phyloP scores from a whole-genome alignment of 208 protist species.

The Wallacemonas sp. region DNA sequence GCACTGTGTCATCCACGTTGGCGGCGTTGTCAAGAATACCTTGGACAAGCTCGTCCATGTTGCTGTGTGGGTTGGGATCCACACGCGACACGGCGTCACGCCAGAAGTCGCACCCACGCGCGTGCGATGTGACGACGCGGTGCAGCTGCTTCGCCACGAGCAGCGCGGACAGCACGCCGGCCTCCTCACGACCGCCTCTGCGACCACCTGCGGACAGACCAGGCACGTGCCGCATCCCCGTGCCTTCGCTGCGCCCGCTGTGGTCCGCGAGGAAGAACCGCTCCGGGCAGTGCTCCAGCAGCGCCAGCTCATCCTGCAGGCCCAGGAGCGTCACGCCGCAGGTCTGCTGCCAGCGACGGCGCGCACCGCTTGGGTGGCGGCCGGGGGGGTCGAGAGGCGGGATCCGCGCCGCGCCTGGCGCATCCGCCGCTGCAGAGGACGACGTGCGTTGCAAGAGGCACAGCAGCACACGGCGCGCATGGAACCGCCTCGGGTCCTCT shows the following conservation, averaged over 20 bases:
- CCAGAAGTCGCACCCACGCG: slow-evolving; percentile 17
- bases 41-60: neutral
- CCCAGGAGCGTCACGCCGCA: slow-evolving; percentile 75
- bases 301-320: slow-evolving; percentile 73
- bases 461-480: slow-evolving; percentile 58
- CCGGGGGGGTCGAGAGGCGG: no score
- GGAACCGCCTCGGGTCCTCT: slow-evolving; percentile 53
- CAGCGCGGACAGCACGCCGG: slow-evolving; percentile 28
- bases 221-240: no score
- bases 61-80: no score
- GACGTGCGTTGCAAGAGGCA: slow-evolving; percentile 53
- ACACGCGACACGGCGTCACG: neutral
- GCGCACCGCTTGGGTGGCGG: slow-evolving; percentile 12
- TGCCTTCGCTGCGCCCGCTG: neutral
- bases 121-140: slow-evolving; percentile 32
- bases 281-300: slow-evolving; percentile 61
- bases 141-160: slow-evolving; percentile 64
- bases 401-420: no score
- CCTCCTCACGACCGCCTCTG: no score
- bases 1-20: slow-evolving; percentile 16
- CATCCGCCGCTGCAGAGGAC: no score
- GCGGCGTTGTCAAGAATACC: neutral
- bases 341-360: slow-evolving; percentile 13
- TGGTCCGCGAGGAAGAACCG: slow-evolving; percentile 33
- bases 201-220: no score